Percentiles rank a stretch among this genome's conserved stretches.
Conservation (phyloP, 2,329 filamentous ascomycete genomes). For the Sporothrix phasma region DNA sequence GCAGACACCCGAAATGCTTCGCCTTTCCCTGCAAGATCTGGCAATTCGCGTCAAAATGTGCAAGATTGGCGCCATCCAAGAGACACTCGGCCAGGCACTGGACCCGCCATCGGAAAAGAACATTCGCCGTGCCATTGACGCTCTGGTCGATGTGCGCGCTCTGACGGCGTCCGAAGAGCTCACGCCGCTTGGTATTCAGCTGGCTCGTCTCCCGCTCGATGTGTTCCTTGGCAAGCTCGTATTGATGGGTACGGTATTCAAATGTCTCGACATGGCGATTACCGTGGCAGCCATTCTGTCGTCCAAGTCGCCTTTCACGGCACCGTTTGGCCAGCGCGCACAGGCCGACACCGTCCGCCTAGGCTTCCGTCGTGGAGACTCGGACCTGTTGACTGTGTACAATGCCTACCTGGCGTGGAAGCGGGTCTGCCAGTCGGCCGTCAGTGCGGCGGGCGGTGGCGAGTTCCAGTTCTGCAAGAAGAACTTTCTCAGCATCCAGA, state of each 20-base stretch:
- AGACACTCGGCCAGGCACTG: conserved; percentile 76
- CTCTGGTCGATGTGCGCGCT: conserved; percentile 84
- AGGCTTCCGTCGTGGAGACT: conserved; percentile 75
- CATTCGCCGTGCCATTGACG: conserved; percentile 84
- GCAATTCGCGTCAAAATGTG: conserved; percentile 96
- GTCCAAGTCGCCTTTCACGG: conserved; percentile 87
- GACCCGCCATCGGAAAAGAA: conserved; percentile 89
- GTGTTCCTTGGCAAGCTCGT: conserved; percentile 93
- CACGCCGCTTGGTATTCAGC: conserved; percentile 74
- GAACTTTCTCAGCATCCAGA: conserved; percentile 86
- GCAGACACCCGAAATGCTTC: conserved; percentile 92
- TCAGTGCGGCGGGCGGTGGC: conserved; percentile 42
- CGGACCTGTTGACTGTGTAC: conserved; percentile 84
- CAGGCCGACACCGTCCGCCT: conserved; percentile 73
- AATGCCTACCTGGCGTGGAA: conserved; percentile 91
- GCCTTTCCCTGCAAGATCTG: conserved; percentile 85
- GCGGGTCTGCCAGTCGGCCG: conserved; percentile 60
- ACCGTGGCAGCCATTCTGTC: conserved; percentile 89
- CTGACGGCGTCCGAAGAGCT: conserved; percentile 72
- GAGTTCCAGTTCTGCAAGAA: conserved; percentile 90
- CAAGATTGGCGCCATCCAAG: conserved; percentile 86
- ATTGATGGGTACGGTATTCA: conserved; percentile 74
- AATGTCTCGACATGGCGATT: conserved; percentile 81
- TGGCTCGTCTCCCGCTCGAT: conserved; percentile 82
- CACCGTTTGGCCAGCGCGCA: conserved; percentile 70